Conservation (phyloP, 2,329 filamentous ascomycete genomes). For the Parastagonospora avenae region DNA sequence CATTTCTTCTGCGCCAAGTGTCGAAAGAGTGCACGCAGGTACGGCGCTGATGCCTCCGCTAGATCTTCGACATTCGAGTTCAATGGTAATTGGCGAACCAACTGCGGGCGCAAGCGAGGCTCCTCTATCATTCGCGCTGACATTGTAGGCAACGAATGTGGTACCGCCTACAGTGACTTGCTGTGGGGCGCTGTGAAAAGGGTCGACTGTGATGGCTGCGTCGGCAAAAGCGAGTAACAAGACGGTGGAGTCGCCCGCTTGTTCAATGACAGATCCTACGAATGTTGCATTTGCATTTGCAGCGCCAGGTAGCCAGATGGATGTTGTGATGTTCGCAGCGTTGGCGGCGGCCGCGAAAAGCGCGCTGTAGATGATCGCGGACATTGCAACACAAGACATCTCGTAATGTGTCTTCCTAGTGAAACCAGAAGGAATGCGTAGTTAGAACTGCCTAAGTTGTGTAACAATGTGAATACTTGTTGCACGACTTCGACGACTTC, state of each 20-base stretch:
- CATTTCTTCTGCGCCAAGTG: conserved; percentile 7
- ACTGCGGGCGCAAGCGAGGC: neutral
- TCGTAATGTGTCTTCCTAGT: too few species aligned
- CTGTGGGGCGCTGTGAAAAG: conserved; percentile 4
- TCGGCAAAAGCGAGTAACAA: conserved; percentile 14
- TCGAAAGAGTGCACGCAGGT: conserved; percentile 21
- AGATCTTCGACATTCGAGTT: conserved; percentile 16
- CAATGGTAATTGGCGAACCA: conserved; percentile 11
- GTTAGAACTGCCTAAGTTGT: too few species aligned
- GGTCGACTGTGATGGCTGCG: conserved; percentile 3
- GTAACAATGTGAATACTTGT: too few species aligned
- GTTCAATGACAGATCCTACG: conserved; percentile 28
- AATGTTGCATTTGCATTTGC: conserved; percentile 15
- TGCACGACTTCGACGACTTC: neutral
- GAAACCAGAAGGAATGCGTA: neutral
- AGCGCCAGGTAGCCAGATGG: conserved; percentile 31
- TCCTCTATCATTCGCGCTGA: conserved; percentile 5
- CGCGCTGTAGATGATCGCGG: conserved; percentile 23
- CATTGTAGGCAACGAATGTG: conserved; percentile 21
- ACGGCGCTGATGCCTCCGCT: conserved; percentile 11
- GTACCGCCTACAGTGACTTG: conserved; percentile 23
- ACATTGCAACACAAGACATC: conserved; percentile 17
- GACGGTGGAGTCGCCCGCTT: conserved; percentile 24
- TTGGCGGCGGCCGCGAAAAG: conserved; percentile 24
- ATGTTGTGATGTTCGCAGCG: conserved; percentile 34